Evolutionary conservation across 2,329 filamentous ascomycete species (phyloP), one percentile per base, ranked within the genome.

Genomic region (Talaromyces sp.): DNA sequence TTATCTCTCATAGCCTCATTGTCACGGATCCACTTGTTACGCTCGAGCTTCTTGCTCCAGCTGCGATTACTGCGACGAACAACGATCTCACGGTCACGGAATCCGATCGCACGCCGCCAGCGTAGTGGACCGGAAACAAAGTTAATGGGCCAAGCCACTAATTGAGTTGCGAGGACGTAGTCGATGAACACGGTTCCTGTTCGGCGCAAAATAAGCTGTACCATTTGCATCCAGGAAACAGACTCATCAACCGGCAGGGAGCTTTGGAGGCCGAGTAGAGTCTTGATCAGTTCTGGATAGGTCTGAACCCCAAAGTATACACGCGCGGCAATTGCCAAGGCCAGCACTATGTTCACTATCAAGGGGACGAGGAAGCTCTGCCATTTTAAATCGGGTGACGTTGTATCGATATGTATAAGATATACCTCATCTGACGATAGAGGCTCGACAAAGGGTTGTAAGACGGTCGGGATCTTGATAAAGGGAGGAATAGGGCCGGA

Each of bases 331-430:
- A 96, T 85, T 29, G 90, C 72, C 2, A 79, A 65, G 8, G 80
- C 76, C 52, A 97, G 85, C 61, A 77, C 73, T 30, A 88, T 52
- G 72, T 97, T 97, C 74, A 96, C 85, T 16, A 86, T 71, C 16
- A 91, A 80, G 14, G 92, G 91, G 1, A 96, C 86, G 43, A 85
- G 65, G 74, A 96, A 97, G 65, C 95, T 88, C 66, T 90, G 88
- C 69, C 84, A 84, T 75, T 97, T 97, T 75, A 92, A 85, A 24
- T 80, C 79, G 17, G 75, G 73, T 0, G 86, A 85, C 56, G 88
- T 86, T 55, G 75, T 76, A 78, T 97, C 92, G 72, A 96, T 79
- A 77, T 96, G 91, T 27, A 88, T 81, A 65, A 97, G 83, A 80
- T 97, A 96, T 69, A 96, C 82, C 71, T 90, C 85, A 51, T 82